A percentile compares a stretch with the other conserved stretches of the same genome.
phyloP scores from a whole-genome alignment of 2,329 filamentous ascomycete species.

The Stagonosporopsis rhizophila region DNA sequence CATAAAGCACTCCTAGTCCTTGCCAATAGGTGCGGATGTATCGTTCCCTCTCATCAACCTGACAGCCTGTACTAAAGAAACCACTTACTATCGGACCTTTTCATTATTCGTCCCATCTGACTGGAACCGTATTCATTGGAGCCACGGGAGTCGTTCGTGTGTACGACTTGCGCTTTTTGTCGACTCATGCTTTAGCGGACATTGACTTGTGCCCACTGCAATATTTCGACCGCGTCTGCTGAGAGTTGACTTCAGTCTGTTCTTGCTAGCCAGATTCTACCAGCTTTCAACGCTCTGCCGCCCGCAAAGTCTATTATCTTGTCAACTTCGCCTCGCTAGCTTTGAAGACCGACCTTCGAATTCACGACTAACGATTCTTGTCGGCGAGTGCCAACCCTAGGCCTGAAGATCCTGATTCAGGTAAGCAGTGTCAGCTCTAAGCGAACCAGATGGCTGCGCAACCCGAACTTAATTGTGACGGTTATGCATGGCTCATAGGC shows the following conservation, averaged over 20 bases:
- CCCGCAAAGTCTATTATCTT: neutral
- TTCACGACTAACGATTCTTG: neutral
- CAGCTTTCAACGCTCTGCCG: neutral
- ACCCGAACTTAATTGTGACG: neutral
- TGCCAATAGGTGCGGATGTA: constrained; percentile 26
- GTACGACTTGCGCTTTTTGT: constrained; percentile 15
- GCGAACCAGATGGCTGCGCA: constrained; percentile 19
- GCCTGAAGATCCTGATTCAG: constrained; percentile 18
- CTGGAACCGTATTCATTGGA: neutral
- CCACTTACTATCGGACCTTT: constrained; percentile 11
- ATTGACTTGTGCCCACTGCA: constrained; percentile 2
- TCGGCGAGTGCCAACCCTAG: neutral
- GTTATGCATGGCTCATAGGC: constrained; percentile 4
- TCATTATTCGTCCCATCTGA: constrained; percentile 2
- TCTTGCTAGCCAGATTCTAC: neutral
- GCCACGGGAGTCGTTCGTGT: constrained; percentile 1
- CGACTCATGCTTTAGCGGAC: constrained; percentile 8
- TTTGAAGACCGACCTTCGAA: neutral
- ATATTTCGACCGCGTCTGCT: neutral
- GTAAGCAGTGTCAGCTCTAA: constrained; percentile 29
- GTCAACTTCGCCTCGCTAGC: neutral
- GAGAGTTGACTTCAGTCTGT: neutral
- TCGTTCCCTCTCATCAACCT: constrained; percentile 17
- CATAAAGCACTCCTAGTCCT: constrained; percentile 24
- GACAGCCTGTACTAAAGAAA: constrained; percentile 9